Evolutionary conservation across 495 filamentous ascomycete genomes (phyloP), one percentile per base, ranked within the genome.

Genomic region (Pseudoneurospora amorphoporcata): DNA sequence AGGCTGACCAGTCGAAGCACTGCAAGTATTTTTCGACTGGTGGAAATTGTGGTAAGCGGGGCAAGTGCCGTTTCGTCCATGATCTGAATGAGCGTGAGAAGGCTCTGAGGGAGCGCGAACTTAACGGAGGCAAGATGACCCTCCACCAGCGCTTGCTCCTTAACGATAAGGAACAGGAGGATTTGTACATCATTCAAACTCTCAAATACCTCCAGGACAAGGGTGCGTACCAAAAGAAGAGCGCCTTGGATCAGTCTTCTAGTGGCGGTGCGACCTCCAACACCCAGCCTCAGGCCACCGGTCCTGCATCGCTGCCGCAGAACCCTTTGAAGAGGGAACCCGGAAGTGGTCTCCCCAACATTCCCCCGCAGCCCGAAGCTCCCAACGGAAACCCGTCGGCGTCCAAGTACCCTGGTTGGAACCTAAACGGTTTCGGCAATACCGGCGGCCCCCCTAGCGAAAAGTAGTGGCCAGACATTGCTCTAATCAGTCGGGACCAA

Each of bases 21-120:
- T 88, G 87, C 83, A 88, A 88, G 75, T 88, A 88, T 74, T 88
- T 83, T 69, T 87, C 86, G 7, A 88, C 86, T 39, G 87, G 87
- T 65, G 87, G 87, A n/a, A 87, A 81, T 29, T 88, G 87, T 73
- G 87, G 87, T 32, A 88, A 88, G 84, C 86, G 87, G 84, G 86
- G 86, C 85, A 88, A 88, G 85, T 88, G 87, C 83, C 87, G 87
- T 78, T 88, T 88, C 77, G 86, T 88, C 68, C 87, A 88, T 75
- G 87, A 88, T 73, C 79, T 83, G 5, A 81, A 82, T 19, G 84
- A 87, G 70, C 82, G 87, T 29, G 85, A 85, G 72, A 84, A 84
- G 68, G 86, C 87, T 32, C 77, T 88, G 39, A 83, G 79, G 69
- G 86, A 87, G 74, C 81, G 85, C 37, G 86, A 85, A 69, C 76